These are phyloP conservation scores for Kandelia obovata DNA, from an alignment of 345 rosid species.

Conservation along the genomic window DNA sequence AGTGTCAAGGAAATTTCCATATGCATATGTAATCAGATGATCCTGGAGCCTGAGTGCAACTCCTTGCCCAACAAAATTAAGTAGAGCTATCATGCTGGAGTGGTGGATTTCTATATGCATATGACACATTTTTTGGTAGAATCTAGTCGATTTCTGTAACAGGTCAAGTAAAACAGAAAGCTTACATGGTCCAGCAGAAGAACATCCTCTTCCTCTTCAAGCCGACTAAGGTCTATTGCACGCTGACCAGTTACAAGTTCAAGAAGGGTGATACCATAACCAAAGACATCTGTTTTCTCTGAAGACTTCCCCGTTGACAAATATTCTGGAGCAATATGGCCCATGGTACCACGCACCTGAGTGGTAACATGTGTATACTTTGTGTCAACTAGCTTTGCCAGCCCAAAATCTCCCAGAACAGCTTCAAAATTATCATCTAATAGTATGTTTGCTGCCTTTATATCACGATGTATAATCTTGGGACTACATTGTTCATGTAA, in stretches of 20 bases:
- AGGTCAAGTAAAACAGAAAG: neutral
- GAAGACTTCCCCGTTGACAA: conserved; percentile 82
- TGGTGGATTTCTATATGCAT: too few relatives aligned
- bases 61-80: too few relatives aligned
- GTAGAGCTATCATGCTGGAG: too few relatives aligned
- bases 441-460: conserved; percentile 87
- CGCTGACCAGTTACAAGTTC: conserved; percentile 93
- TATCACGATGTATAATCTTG: conserved; percentile 84
- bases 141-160: neutral
- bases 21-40: too few relatives aligned
- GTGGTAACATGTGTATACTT: conserved; percentile 79
- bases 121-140: too few relatives aligned
- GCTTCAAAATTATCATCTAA: conserved; percentile 75
- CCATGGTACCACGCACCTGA: conserved; percentile 88
- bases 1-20: too few relatives aligned
- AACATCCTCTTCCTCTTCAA: conserved; percentile 89
- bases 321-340: conserved; percentile 93
- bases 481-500: conserved; percentile 83
- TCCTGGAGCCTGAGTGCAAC: too few relatives aligned
- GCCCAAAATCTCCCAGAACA: conserved; percentile 84
- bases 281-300: conserved; percentile 85
- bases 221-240: conserved; percentile 73
- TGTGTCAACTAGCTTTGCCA: conserved; percentile 65
- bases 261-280: conserved; percentile 83
- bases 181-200: conserved; percentile 90